Conservation (phyloP, 169 alveolate species). For the Toxoplasma gondii region DNA sequence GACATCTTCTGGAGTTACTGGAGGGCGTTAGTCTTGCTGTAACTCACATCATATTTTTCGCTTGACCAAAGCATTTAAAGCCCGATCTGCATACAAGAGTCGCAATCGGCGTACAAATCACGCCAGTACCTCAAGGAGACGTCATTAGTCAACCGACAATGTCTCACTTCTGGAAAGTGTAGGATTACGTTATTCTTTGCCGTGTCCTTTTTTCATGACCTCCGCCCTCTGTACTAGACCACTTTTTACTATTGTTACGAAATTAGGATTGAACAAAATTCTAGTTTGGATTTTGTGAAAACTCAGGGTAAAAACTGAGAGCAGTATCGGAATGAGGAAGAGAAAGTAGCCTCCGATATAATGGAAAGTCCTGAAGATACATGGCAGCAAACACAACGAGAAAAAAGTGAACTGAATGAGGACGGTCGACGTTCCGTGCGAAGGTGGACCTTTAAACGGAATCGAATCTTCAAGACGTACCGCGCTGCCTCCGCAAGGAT, state of each 20-base stretch:
- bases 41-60: no score
- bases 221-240: slow-evolving; percentile 69
- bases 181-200: neutral
- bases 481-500: slow-evolving; percentile 63
- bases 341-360: slow-evolving; percentile 59
- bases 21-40: no score
- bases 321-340: slow-evolving; percentile 48
- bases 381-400: neutral
- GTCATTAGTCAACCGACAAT: no score
- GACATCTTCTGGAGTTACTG: no score
- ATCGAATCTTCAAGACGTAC: slow-evolving; percentile 25
- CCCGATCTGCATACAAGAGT: no score
- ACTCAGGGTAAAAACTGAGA: slow-evolving; percentile 58
- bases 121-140: no score
- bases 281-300: slow-evolving; percentile 64
- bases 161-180: no score
- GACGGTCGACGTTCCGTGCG: no score
- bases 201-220: slow-evolving; percentile 59
- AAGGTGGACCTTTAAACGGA: neutral
- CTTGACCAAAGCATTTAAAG: no score
- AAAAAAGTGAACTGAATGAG: neutral
- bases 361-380: slow-evolving; percentile 55
- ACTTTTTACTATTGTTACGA: slow-evolving; percentile 66
- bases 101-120: no score
- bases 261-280: slow-evolving; percentile 63